Conservation (phyloP, 345 rosid species). For the Turritis glabra region DNA sequence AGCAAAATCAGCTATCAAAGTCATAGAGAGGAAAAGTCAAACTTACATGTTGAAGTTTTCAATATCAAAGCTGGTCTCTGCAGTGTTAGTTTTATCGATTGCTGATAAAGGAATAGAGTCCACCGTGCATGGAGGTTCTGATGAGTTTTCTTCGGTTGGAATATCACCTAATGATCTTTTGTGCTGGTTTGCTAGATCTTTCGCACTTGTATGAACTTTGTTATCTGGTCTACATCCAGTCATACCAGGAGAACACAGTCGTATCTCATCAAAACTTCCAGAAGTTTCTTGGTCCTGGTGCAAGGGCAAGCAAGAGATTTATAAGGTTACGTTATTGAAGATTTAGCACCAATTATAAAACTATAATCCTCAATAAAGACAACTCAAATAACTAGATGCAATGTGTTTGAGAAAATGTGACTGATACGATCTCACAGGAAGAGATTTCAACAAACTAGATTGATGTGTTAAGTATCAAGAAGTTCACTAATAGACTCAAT, state of each 20-base stretch:
- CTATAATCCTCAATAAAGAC: constrained; percentile 16
- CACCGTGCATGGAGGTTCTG: constrained; percentile 49
- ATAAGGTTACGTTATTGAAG: neutral
- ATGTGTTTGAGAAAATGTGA: constrained; percentile 23
- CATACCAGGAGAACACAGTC: constrained; percentile 34
- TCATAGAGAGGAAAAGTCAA: constrained; percentile 12
- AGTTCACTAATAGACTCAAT: neutral
- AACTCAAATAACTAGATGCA: constrained; percentile 26
- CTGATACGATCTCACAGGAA: constrained; percentile 4
- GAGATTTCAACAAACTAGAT: constrained; percentile 18
- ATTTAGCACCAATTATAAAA: constrained; percentile 6
- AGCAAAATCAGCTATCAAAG: constrained; percentile 18
- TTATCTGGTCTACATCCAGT: constrained; percentile 58
- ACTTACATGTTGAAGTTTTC: constrained; percentile 62
- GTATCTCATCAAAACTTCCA: constrained; percentile 48
- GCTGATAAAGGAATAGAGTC: constrained; percentile 34
- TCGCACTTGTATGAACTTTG: constrained; percentile 29
- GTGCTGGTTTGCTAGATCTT: constrained; percentile 49
- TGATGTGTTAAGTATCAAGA: constrained; percentile 10
- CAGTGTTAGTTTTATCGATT: constrained; percentile 37
- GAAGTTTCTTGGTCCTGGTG: constrained; percentile 55
- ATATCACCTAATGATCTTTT: constrained; percentile 42
- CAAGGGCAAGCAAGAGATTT: constrained; percentile 30
- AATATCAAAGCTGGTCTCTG: constrained; percentile 42
- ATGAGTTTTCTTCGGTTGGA: constrained; percentile 30